phyloP scores from a whole-genome alignment of 2,329 filamentous ascomycete genomes.

The Chaetomium globosum region DNA sequence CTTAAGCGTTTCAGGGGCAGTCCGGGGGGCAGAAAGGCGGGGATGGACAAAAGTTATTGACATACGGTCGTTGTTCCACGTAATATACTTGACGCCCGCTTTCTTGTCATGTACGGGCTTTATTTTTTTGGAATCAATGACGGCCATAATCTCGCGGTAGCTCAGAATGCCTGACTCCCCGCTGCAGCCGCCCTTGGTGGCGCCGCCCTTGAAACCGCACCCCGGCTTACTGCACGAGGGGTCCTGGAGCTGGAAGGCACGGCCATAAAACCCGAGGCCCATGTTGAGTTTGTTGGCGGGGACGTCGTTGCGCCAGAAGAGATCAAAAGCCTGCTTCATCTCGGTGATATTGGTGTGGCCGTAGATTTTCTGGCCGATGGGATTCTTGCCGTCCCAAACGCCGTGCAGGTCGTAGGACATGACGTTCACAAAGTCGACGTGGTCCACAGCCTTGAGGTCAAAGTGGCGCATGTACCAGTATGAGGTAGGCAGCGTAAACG shows the following conservation, averaged over 20 bases:
- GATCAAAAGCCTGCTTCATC: not conserved
- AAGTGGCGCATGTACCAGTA: slow-evolving; percentile 37
- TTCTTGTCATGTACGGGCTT: not conserved
- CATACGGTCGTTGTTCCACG: too few species aligned
- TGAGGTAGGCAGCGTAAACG: not conserved
- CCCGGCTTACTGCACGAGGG: not conserved
- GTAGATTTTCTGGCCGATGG: not conserved
- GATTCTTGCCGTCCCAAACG: not conserved
- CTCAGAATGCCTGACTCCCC: not conserved
- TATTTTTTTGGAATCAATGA: not conserved
- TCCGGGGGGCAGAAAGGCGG: too few species aligned
- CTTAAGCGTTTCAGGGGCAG: too few species aligned
- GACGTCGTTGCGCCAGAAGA: slow-evolving; percentile 4
- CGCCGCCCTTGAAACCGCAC: not conserved
- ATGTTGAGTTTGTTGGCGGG: not conserved
- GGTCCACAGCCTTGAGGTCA: slow-evolving; percentile 27
- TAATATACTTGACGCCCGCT: too few species aligned
- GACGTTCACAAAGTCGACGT: too few species aligned
- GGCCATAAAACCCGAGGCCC: not conserved
- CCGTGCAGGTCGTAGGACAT: not conserved
- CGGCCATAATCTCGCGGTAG: not conserved
- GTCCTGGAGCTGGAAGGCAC: not conserved
- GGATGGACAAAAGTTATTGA: too few species aligned
- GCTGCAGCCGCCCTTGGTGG: not conserved
- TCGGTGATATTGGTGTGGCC: slow-evolving; percentile 8